A percentile compares a stretch with the other conserved stretches of the same genome.
phyloP scores from a whole-genome alignment of 768 basidiomycete genomes.

The Psilocybe sp. region DNA sequence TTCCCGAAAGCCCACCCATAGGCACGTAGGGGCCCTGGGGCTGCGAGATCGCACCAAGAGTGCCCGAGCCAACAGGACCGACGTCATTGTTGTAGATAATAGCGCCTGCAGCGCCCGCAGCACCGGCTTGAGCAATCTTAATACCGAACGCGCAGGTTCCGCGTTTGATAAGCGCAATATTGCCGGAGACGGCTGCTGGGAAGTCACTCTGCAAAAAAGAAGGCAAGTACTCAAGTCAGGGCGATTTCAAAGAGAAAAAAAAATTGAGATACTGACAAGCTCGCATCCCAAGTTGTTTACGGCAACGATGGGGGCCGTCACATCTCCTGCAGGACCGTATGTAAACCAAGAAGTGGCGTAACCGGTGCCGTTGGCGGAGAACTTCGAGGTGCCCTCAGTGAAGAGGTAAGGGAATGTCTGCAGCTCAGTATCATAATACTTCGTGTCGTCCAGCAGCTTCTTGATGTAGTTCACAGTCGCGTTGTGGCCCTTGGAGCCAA shows the following conservation, averaged over 20 bases:
- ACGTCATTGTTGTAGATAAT: slow-evolving; percentile 29
- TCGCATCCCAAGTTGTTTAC: slow-evolving; percentile 25
- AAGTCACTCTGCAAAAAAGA: slow-evolving; percentile 17
- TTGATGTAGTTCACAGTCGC: slow-evolving; percentile 27
- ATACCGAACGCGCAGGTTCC: slow-evolving; percentile 26
- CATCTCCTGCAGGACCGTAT: slow-evolving; percentile 22
- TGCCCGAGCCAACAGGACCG: slow-evolving; percentile 19
- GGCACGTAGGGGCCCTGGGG: slow-evolving; percentile 25
- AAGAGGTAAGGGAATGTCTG: slow-evolving; percentile 29
- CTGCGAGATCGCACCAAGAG: slow-evolving; percentile 18
- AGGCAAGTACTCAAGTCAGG: not conserved
- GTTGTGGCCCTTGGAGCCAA: slow-evolving; percentile 28
- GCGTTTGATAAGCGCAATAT: slow-evolving; percentile 26
- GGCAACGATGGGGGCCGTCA: slow-evolving; percentile 20
- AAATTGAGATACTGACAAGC: slow-evolving; percentile 10
- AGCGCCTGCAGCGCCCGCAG: slow-evolving; percentile 22
- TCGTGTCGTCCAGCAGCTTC: slow-evolving; percentile 20
- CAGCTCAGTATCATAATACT: slow-evolving; percentile 23
- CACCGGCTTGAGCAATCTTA: slow-evolving; percentile 24
- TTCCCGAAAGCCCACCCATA: slow-evolving; percentile 20
- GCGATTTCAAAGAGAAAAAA: not conserved
- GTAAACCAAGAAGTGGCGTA: slow-evolving; percentile 18
- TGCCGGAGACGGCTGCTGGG: slow-evolving; percentile 20
- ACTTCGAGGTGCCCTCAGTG: slow-evolving; percentile 20
- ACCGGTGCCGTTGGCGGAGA: slow-evolving; percentile 11